These are phyloP conservation scores for Xeromyces bisporus DNA, from an alignment of 495 filamentous ascomycete species.

Conservation along the genomic window DNA sequence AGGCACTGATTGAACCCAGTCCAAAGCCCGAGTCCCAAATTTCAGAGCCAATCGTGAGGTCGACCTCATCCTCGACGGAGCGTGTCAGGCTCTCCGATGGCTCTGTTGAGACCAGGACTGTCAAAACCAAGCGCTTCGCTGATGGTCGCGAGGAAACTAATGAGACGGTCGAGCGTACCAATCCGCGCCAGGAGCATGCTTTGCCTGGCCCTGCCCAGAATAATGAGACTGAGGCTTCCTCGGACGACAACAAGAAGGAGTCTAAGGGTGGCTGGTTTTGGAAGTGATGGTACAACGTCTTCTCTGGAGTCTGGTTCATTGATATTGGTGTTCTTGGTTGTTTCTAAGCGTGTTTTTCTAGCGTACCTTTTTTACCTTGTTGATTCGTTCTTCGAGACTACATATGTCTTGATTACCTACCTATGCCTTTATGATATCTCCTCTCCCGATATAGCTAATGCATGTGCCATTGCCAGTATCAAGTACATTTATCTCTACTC, in stretches of 20 bases:
- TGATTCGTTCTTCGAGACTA: no score
- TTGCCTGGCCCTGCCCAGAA: neutral
- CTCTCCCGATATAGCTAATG: no score
- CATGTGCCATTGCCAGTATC: no score
- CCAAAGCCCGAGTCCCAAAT: constrained; percentile 8
- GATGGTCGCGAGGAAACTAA: constrained; percentile 47
- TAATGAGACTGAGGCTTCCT: no score
- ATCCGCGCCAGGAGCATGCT: constrained; percentile 2
- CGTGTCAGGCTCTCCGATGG: constrained; percentile 39
- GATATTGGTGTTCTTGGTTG: constrained; percentile 2
- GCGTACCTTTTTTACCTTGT: no score
- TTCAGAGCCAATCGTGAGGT: constrained; percentile 26
- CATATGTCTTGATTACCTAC: no score
- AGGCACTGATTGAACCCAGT: no score
- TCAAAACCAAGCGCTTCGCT: constrained; percentile 41
- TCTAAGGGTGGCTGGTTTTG: constrained; percentile 27
- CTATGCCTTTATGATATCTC: no score
- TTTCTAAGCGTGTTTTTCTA: no score
- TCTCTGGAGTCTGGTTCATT: constrained; percentile 2
- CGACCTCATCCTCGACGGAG: constrained; percentile 40
- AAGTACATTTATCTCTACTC: no score
- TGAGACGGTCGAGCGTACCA: constrained; percentile 22
- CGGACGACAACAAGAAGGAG: constrained; percentile 4
- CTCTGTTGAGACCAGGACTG: constrained; percentile 40
- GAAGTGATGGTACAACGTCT: constrained; percentile 6